Base-by-base conservation (phyloP, 2,329 filamentous ascomycete species). In the Parastagonospora nodorum region DNA sequence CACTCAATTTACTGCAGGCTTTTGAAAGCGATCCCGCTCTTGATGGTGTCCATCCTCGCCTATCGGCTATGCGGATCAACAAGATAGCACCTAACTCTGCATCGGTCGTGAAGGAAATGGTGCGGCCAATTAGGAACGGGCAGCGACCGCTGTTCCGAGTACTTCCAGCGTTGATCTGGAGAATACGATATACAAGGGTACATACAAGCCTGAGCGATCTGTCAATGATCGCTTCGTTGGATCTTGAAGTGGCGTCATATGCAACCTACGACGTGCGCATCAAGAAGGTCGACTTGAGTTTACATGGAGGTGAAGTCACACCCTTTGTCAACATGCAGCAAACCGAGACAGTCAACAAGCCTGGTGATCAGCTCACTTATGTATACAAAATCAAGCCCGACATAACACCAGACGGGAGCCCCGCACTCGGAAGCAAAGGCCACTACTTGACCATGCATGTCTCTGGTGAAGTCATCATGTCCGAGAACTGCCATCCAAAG, bases 1-100 rank as follows among this genome's bases (percentile, higher is more conserved):
- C 88, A 1, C 78, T 90, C 55, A 94, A 93, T 69, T 78, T 93
- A n/a, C 82, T 94, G 11, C 87, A 89, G 66, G 82, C 89, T 2
- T 89, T 93, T 53, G 80, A 82, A 45, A 79, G 78, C 54, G 89
- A 92, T 65, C 83, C 85, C 16, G 81, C 80, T 24, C 77, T 91
- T 14, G 77, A 76, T 12, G 84, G 86, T 31, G 75, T 84, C 24
- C 80, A 81, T 58, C 88, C 89, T 40, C 83, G 84, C 28, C 78
- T 94, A 2, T 91, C 89, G 8, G 88, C 89, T 5, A 78, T 88
- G 53, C 81, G 89, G 41, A 88, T 93, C 30, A 90, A 87, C 36
- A 84, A 88, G 55, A 88, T 92, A 4, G 84, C 87, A 6, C 89
- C 88, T 5, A 80, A 84, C 36, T 84, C 86, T 35, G 84, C 85